These are phyloP conservation scores for Chamaecrista fasciculata DNA, from an alignment of 306 rosid genomes.

Conservation along the genomic window DNA sequence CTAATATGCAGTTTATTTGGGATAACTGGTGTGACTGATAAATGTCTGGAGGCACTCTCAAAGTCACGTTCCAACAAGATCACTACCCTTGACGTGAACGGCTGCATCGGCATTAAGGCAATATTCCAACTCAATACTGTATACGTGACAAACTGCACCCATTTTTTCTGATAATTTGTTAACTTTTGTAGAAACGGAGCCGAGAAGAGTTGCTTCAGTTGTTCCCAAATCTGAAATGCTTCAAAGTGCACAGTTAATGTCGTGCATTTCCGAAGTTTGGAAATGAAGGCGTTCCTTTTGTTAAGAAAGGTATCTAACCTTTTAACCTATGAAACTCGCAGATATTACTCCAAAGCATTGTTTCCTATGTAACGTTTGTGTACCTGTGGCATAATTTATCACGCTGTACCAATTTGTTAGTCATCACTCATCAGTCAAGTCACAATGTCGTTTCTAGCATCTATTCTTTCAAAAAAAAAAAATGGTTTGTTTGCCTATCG, in stretches of 20 bases:
- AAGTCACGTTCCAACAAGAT: conserved; percentile 53
- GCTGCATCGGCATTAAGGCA: conserved; percentile 88
- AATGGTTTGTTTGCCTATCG: neutral
- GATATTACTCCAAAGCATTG: neutral
- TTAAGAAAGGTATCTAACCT: neutral
- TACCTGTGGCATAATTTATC: neutral
- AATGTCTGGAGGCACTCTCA: conserved; percentile 72
- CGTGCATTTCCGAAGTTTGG: conserved; percentile 23
- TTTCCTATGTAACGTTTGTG: neutral
- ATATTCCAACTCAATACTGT: conserved; percentile 15
- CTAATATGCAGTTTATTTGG: conserved; percentile 72
- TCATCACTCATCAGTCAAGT: neutral
- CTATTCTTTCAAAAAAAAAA: neutral
- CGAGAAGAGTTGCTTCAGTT: conserved; percentile 60
- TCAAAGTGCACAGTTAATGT: conserved; percentile 78
- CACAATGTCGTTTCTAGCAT: neutral
- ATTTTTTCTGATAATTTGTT: conserved; percentile 14
- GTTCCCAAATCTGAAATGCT: conserved; percentile 72
- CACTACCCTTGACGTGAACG: conserved; percentile 84
- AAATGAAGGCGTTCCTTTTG: neutral
- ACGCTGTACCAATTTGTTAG: neutral
- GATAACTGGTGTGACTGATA: conserved; percentile 74
- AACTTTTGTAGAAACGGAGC: conserved; percentile 64
- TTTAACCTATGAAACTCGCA: neutral
- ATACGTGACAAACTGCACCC: neutral